Base-by-base conservation (phyloP, 169 alveolate species). In the Plasmodium vinckei region DNA sequence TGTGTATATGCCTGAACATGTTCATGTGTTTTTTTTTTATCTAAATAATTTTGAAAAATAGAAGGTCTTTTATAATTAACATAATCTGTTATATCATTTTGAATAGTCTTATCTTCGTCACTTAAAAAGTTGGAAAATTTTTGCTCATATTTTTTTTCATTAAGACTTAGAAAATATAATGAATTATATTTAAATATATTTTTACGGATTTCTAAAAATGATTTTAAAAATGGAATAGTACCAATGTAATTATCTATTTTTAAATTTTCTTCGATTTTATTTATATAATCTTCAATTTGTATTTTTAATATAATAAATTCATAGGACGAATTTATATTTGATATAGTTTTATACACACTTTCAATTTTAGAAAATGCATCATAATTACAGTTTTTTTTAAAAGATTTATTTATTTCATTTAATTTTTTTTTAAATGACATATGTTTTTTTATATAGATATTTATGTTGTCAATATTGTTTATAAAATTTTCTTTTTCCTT, bases 301-400 rank as follows among this genome's bases (percentile, higher is more conserved):
- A 82, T 82, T 68, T 82, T 82, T 56, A 82, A 54, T n/a, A 64
- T 47, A 27, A 47, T 68, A 65, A 42, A 82, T 51, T 82, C 86
- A 17, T 82, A 82, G 1, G 90, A 68, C 0, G 71, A 53, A 42
- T 82, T 82, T 39, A 82, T 72, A 57, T 82, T 53, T 12, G 90
- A 67, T 67, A 82, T 56, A 13, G 86, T 82, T 46, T 54, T 57
- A 56, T 82, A 82, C 7, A 82, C 63, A 13, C 17, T 82, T 68
- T 82, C 90, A 10, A 82, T 82, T 42, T 42, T 56, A 46, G 69
- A 54, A 69, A 82, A 82, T 0, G 84, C 72, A 39, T 82, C 73
- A 82, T 82, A 82, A n/a, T 82, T 82, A 23, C 73, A 82, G 44
- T 82, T 82, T 70, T 82, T 72, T 53, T 70, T 68, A 47, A 82